Base-by-base conservation (phyloP, 2,329 filamentous ascomycete species). In the Myriosclerotinia scirpicola region DNA sequence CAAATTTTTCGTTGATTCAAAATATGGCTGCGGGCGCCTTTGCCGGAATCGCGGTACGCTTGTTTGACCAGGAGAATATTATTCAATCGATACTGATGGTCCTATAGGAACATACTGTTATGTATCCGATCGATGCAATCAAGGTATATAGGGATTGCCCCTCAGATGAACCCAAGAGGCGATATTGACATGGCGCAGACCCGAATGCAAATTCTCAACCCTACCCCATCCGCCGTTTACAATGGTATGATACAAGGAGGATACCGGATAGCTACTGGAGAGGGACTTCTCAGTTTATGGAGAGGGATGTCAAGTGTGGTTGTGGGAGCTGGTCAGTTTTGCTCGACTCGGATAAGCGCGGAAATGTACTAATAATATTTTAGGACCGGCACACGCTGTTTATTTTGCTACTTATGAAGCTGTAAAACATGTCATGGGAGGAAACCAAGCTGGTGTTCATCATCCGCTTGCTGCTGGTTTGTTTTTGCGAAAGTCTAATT, bases 361-460 rank as follows among this genome's bases (percentile, higher is more conserved):
- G 58, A 54, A 56, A 67, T 66, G 67, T 64, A 65, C 70, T 76
- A 59, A 76, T 72, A 72, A 72, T 72, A 71, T 22, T 61, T 73
- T 74, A 97, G 94, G 94, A 71, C 95, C 95, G 73, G 95, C 95
- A 69, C 95, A 99, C 77, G 95, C 95, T 54, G 93, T 99, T 67
- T 98, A 99, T 79, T 99, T 99, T 79, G 94, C 93, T 65, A 98
- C 95, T 52, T 99, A 98, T 78, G 95, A 99, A 82, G 88, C 92
- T 68, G 93, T 98, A 69, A 99, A 99, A 83, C 93, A 99, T 75
- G 81, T 93, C 54, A 95, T 97, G 82, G 95, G 95, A 67, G 95
- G 94, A 58, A 98, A 98, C 77, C 87, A 90, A 76, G 88, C 84
- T 67, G 92, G 92, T 68, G 89, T 90, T 64, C 94, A 99, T 77